These are phyloP conservation scores for Aspergillus kassunensis DNA, from an alignment of 495 filamentous ascomycete genomes.

Conservation along the genomic window DNA sequence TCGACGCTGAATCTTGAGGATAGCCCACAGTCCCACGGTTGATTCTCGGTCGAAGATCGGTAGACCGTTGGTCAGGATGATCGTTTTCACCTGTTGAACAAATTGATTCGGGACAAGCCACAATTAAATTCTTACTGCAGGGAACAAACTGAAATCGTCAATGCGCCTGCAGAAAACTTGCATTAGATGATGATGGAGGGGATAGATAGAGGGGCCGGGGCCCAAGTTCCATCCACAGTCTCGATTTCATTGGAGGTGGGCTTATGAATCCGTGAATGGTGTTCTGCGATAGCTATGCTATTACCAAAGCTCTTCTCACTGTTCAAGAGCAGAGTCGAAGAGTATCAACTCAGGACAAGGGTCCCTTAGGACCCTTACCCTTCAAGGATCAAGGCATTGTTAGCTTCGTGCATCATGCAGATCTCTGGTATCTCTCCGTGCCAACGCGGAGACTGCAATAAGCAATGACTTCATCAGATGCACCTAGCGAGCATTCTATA, in stretches of 20 bases:
- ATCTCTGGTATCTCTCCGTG: constrained; percentile 9
- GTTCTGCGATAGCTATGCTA: too few species aligned
- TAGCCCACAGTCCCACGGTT: too few species aligned
- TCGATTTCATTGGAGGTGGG: too few species aligned
- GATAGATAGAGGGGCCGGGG: constrained; percentile 18
- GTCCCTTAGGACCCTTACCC: not conserved
- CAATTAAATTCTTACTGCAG: constrained; percentile 8
- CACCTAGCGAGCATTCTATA: not conserved
- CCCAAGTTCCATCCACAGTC: constrained; percentile 4
- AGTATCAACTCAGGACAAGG: not conserved
- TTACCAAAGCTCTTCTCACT: too few species aligned
- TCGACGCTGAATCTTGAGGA: too few species aligned
- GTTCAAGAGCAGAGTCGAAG: too few species aligned
- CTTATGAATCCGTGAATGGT: too few species aligned
- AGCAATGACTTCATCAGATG: constrained; percentile 10
- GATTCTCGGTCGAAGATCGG: too few species aligned
- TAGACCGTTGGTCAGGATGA: too few species aligned
- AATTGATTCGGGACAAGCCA: too few species aligned
- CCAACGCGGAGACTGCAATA: constrained; percentile 6
- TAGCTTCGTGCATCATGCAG: constrained; percentile 5
- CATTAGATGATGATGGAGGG: constrained; percentile 12
- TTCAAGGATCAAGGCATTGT: not conserved
- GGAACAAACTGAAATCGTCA: constrained; percentile 13
- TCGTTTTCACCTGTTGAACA: too few species aligned
- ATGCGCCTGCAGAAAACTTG: constrained; percentile 16